These are phyloP conservation scores for Hypoxylon sp. DNA, from an alignment of 2,329 filamentous ascomycete species.

Conservation along the genomic window DNA sequence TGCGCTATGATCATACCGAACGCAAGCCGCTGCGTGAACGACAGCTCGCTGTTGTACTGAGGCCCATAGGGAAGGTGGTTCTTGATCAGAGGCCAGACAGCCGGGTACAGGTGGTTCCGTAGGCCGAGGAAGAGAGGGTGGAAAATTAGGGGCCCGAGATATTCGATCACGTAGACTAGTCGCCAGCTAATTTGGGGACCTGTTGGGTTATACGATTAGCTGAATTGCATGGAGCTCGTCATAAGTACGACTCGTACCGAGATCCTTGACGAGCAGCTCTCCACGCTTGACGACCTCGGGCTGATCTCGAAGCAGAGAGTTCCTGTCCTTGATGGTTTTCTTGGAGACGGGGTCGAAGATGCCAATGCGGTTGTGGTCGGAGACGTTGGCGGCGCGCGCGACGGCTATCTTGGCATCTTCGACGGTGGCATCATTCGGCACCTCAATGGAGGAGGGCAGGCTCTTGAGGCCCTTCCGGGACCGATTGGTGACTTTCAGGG, in stretches of 20 bases:
- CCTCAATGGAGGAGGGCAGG: constrained; percentile 64
- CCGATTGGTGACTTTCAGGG: constrained; percentile 49
- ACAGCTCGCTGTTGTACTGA: constrained; percentile 61
- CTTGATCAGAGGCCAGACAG: constrained; percentile 59
- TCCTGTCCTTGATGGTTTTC: constrained; percentile 73
- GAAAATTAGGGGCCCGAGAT: constrained; percentile 90
- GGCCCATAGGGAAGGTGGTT: constrained; percentile 57
- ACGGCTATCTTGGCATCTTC: constrained; percentile 70
- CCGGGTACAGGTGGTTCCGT: constrained; percentile 78
- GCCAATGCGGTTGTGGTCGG: constrained; percentile 72
- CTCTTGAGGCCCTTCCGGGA: constrained; percentile 58
- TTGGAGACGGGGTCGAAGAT: constrained; percentile 71
- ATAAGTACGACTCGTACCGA: constrained; percentile 70
- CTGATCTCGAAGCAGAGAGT: constrained; percentile 64
- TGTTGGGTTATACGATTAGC: constrained; percentile 55
- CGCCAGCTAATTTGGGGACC: constrained; percentile 92
- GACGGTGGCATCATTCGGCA: constrained; percentile 65
- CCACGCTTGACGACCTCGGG: constrained; percentile 61
- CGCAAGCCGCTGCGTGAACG: constrained; percentile 77
- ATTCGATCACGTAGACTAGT: constrained; percentile 95
- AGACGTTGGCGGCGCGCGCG: constrained; percentile 63
- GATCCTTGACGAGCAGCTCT: constrained; percentile 88
- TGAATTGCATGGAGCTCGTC: constrained; percentile 1
- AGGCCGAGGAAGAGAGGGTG: constrained; percentile 80
- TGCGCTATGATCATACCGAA: constrained; percentile 82